These are phyloP conservation scores for Opeltia flavorubescens DNA, from an alignment of 495 filamentous ascomycete genomes.

Conservation along the genomic window DNA sequence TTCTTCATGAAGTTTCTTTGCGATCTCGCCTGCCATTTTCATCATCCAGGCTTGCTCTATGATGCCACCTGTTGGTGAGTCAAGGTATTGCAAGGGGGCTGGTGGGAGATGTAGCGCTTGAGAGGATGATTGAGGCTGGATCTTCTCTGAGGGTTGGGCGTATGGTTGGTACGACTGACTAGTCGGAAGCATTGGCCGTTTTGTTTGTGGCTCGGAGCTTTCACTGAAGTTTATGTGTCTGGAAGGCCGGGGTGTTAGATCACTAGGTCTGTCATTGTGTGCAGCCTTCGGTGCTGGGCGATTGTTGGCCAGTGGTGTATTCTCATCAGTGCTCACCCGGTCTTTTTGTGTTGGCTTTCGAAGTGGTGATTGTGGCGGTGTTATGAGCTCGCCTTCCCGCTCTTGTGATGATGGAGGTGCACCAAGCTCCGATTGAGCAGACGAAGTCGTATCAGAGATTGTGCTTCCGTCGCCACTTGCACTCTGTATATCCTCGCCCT, in stretches of 20 bases:
- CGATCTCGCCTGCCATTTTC: conserved; percentile 84
- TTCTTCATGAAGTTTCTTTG: conserved; percentile 67
- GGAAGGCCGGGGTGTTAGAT: conserved; percentile 4
- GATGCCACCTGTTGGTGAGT: conserved; percentile 34
- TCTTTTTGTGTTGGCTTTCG: conserved; percentile 10
- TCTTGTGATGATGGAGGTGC: conserved; percentile 34
- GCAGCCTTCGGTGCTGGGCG: conserved; percentile 16
- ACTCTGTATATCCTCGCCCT: conserved; percentile 37
- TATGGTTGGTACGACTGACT: not conserved
- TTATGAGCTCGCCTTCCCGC: conserved; percentile 39
- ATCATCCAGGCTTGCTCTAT: conserved; percentile 79
- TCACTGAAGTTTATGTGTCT: not conserved
- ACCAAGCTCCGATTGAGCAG: conserved; percentile 34
- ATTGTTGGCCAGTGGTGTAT: conserved; percentile 6
- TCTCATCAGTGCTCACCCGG: conserved; percentile 8
- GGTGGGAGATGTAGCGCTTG: not conserved
- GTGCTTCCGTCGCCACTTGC: conserved; percentile 37
- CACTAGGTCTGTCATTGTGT: not conserved
- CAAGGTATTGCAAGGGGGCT: conserved; percentile 7
- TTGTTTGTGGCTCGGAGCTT: not conserved
- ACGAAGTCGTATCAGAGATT: conserved; percentile 21
- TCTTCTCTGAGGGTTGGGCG: not conserved
- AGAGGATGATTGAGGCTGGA: not conserved
- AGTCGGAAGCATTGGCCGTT: not conserved
- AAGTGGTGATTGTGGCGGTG: conserved; percentile 28